phyloP scores from a whole-genome alignment of 306 rosid genomes.

The Crataegus laevigata region DNA sequence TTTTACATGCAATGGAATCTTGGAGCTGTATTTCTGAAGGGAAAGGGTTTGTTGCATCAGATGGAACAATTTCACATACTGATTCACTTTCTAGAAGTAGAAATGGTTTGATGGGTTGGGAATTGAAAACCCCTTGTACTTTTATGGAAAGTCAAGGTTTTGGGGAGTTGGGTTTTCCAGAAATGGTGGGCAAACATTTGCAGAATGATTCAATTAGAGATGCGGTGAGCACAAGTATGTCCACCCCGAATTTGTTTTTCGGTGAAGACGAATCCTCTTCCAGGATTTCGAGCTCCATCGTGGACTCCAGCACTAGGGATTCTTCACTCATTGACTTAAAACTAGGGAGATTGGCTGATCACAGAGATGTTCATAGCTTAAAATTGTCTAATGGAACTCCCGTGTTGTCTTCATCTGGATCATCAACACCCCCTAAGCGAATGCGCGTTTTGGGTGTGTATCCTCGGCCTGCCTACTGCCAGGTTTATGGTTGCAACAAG shows the following conservation, averaged over 20 bases:
- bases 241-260: slow-evolving; percentile 24
- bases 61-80: slow-evolving; percentile 37
- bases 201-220: slow-evolving; percentile 29
- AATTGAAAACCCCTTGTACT: slow-evolving; percentile 45
- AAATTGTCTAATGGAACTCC: slow-evolving; percentile 38
- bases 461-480: slow-evolving; percentile 55
- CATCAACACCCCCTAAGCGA: slow-evolving; percentile 59
- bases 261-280: slow-evolving; percentile 45
- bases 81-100: slow-evolving; percentile 38
- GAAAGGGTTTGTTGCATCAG: slow-evolving; percentile 42
- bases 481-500: slow-evolving; percentile 84
- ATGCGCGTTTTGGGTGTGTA: slow-evolving; percentile 36
- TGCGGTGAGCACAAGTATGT: slow-evolving; percentile 18
- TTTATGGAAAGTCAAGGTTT: slow-evolving; percentile 48
- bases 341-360: slow-evolving; percentile 59
- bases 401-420: slow-evolving; percentile 51
- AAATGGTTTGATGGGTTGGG: slow-evolving; percentile 50
- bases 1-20: slow-evolving; percentile 49
- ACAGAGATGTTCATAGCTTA: slow-evolving; percentile 25
- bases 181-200: slow-evolving; percentile 47
- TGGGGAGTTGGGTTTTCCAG: slow-evolving; percentile 51
- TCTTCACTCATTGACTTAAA: slow-evolving; percentile 70
- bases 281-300: slow-evolving; percentile 48
- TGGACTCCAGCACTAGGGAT: slow-evolving; percentile 46
- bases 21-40: slow-evolving; percentile 69